Base-by-base conservation (phyloP, 2,329 filamentous ascomycete species). In the Harringtonia aguacate region DNA sequence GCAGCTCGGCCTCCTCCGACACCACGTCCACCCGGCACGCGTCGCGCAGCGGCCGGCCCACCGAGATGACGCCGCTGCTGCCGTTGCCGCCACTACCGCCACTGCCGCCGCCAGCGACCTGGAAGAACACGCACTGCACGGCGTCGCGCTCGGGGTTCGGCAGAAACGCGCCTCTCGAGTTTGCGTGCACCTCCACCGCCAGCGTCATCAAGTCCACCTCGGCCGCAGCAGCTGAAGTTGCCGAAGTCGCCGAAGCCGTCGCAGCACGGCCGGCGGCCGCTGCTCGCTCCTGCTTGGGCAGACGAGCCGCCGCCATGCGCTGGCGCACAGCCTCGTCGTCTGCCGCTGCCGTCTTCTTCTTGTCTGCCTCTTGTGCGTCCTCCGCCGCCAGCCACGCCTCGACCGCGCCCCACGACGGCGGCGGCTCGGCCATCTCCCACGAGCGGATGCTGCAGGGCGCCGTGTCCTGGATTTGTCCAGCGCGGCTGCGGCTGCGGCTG, bases 141-240 rank as follows among this genome's bases (percentile, higher is more conserved):
- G 90, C 85, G 58, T 98, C 92, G 52, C 94, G 75, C 53, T 90
- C 86, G 0, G 92, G 92, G 56, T 98, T 88, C 1, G 92, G 88
- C 3, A 87, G 75, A 9, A 95, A 70, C 39, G 77, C 79, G 8
- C 79, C 86, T 45, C 90, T 75, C 4, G 84, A 92, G 53, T 94
- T 95, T 49, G 94, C 82, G 58, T 98, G 90, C 5, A 97, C 66
- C 58, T 98, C 92, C 8, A 98, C 63, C 52, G 88, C 94, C 86
- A 98, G 89, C 17, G 84, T 87, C 53, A 86, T 95, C 92, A 98
- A 97, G 59, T 95, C 94, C 53, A 92, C 85, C 27, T 39, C 33
- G 15, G 35, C 8, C n/a, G 36, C 15, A 2, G 43, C 17, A n/a
- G 22, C n/a, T 39, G 5, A 15, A 29, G 9, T n/a, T n/a, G n/a